Conservation (phyloP, 2,329 filamentous ascomycete species). For the Dichotomopilus funicola region DNA sequence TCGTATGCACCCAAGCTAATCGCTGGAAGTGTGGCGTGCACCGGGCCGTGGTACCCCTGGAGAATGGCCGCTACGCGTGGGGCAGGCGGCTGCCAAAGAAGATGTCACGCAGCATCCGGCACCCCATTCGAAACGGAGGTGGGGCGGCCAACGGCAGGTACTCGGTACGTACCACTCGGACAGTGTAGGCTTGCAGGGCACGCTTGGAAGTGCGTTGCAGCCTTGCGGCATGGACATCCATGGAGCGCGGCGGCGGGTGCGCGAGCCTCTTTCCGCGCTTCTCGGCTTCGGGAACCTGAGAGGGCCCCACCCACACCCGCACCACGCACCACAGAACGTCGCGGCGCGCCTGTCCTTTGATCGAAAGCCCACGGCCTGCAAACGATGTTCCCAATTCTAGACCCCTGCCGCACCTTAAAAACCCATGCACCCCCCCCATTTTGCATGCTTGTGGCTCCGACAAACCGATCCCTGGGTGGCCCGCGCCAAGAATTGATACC, state of each 20-base stretch:
- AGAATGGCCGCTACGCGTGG: conserved; percentile 9
- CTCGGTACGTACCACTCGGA: conserved; percentile 4
- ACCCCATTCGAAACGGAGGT: conserved; percentile 18
- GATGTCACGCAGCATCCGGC: conserved; percentile 21
- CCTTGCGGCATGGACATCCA: not conserved
- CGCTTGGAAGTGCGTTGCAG: not conserved
- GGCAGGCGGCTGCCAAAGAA: not conserved
- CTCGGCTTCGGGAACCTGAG: too few species aligned
- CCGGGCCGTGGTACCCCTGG: not conserved
- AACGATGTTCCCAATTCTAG: not conserved
- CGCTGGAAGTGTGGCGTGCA: not conserved
- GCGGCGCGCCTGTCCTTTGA: too few species aligned
- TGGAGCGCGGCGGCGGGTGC: not conserved
- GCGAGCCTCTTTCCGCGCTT: conserved; percentile 13
- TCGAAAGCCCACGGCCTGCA: not conserved
- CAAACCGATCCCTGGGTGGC: not conserved
- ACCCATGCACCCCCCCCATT: not conserved
- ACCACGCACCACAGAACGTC: too few species aligned
- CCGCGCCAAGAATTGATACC: not conserved
- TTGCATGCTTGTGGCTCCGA: not conserved
- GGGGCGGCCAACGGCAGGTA: conserved; percentile 4
- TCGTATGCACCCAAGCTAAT: too few species aligned
- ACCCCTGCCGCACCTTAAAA: conserved; percentile 16
- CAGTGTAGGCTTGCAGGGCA: not conserved
- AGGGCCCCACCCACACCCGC: too few species aligned